Conservation (phyloP, 768 basidiomycete species). For the Mrakia frigida region DNA sequence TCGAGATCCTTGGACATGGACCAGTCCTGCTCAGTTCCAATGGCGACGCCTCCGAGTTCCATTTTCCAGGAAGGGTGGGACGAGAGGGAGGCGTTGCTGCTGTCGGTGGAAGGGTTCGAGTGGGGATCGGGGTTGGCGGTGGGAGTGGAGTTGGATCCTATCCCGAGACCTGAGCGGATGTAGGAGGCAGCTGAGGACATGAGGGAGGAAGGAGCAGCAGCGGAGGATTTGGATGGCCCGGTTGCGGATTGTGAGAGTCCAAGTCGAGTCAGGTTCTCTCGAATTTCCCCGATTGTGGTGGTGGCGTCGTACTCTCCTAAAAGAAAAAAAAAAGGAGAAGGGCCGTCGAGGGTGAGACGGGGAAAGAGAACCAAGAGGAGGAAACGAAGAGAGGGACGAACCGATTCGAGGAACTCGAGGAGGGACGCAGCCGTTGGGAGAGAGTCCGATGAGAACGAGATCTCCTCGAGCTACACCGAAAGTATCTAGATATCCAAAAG, state of each 20-base stretch:
- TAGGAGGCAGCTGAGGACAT: too few species aligned
- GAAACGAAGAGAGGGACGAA: slow-evolving; percentile 49
- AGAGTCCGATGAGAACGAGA: slow-evolving; percentile 66
- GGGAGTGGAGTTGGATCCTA: background rate
- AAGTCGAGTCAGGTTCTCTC: background rate
- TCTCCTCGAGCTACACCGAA: slow-evolving; percentile 79
- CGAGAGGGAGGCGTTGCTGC: background rate
- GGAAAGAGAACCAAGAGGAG: too few species aligned
- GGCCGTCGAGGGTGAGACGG: too few species aligned
- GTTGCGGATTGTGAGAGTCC: background rate
- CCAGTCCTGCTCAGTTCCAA: slow-evolving; percentile 1
- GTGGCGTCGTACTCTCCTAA: slow-evolving; percentile 1
- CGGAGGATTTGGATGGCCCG: background rate
- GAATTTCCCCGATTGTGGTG: background rate
- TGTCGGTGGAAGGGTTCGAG: background rate
- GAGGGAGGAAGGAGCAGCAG: background rate
- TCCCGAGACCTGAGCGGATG: background rate
- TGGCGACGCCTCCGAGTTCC: background rate
- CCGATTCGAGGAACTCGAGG: slow-evolving; percentile 79
- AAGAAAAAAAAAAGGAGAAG: too few species aligned
- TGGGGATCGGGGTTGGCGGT: background rate
- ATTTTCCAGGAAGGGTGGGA: background rate
- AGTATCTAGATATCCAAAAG: slow-evolving; percentile 22
- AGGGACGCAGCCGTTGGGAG: slow-evolving; percentile 62
- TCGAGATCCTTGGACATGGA: slow-evolving; percentile 39